Conservation (phyloP, 345 rosid species). For the Syzygium aromaticum region DNA sequence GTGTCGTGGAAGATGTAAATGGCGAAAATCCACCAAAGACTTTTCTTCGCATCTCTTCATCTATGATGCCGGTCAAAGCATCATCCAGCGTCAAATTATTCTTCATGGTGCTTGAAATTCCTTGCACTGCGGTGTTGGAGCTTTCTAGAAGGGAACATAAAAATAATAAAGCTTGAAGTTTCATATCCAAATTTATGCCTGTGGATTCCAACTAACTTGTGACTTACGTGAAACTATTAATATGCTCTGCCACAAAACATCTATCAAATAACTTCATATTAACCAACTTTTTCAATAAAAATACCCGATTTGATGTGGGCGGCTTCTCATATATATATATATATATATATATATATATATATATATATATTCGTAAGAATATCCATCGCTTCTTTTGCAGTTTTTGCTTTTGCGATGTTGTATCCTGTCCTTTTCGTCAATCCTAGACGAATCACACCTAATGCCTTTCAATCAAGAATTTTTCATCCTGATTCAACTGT, state of each 20-base stretch:
- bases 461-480: neutral
- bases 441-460: neutral
- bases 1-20: neutral
- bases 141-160: fast-evolving
- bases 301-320: neutral
- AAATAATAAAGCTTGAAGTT: too few relatives aligned
- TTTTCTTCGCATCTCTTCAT: neutral
- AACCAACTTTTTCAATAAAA: too few relatives aligned
- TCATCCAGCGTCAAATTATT: too few relatives aligned
- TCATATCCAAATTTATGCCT: neutral
- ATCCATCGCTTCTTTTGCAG: neutral
- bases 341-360: too few relatives aligned
- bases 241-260: too few relatives aligned
- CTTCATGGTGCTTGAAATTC: neutral
- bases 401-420: neutral
- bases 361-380: too few relatives aligned
- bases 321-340: too few relatives aligned
- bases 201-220: fast-evolving
- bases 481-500: fast-evolving
- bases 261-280: fast-evolving
- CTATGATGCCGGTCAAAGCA: neutral
- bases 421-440: too few relatives aligned
- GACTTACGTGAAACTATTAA: fast-evolving
- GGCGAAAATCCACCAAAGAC: neutral
- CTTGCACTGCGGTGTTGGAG: neutral